Percentiles rank a stretch among this genome's conserved stretches.
These are phyloP conservation scores for Croton setiger DNA, from an alignment of 441 rosid genomes.

Conservation along the genomic window DNA sequence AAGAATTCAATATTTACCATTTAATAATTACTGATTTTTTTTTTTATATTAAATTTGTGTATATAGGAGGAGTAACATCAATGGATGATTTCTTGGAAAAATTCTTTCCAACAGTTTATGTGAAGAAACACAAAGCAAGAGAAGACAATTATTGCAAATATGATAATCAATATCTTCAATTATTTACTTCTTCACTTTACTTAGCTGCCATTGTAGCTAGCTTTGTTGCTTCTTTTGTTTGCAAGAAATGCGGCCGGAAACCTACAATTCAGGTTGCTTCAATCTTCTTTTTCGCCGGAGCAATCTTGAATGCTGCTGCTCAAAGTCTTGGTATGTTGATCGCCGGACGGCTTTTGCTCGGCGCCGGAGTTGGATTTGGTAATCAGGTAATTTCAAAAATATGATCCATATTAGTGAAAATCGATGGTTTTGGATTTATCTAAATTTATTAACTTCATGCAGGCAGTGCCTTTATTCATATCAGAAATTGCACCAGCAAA, in stretches of 20 bases:
- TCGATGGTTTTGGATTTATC: too few species aligned
- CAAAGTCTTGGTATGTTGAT: constrained; percentile 34
- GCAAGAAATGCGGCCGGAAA: constrained; percentile 38
- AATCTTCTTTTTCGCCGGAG: constrained; percentile 37
- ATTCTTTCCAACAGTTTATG: constrained; percentile 42
- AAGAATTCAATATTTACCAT: too few species aligned
- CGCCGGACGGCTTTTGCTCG: constrained; percentile 40
- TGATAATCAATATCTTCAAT: constrained; percentile 36
- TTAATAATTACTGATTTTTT: too few species aligned
- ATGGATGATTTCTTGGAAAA: constrained; percentile 51
- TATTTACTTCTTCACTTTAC: constrained; percentile 49
- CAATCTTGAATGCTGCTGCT: constrained; percentile 34
- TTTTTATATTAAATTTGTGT: background rate
- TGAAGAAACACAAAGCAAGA: constrained; percentile 35
- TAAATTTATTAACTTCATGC: constrained; percentile 11
- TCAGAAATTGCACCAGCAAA: constrained; percentile 67
- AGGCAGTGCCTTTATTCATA: constrained; percentile 71
- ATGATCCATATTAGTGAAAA: background rate
- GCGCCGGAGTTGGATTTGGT: constrained; percentile 51
- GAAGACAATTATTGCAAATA: constrained; percentile 55
- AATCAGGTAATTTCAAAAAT: constrained; percentile 34
- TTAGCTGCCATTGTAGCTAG: constrained; percentile 38
- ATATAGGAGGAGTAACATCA: constrained; percentile 45
- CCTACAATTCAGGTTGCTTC: constrained; percentile 41
- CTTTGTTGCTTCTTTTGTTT: constrained; percentile 30